Evolutionary conservation across 495 filamentous ascomycete genomes (phyloP), one percentile per base, ranked within the genome.

Genomic region (Talaromyces thailandensis): DNA sequence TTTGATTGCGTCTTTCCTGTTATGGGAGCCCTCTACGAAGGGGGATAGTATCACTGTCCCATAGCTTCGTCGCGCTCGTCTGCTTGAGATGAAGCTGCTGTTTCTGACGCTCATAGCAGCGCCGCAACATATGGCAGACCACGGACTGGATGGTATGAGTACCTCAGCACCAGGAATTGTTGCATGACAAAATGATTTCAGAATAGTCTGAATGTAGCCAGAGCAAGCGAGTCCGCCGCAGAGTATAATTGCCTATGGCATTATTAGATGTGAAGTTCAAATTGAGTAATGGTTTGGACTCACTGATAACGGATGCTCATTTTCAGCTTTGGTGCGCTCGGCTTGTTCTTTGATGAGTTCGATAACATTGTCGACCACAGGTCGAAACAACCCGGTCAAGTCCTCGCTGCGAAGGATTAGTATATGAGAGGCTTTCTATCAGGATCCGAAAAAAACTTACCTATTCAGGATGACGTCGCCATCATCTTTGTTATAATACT

Each of bases 51-150:
- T 4, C 0, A 56, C 62, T 57, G 69, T 52, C 12, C 88, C 88
- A 70, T 91, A 91, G 71, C 89, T 86, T 79, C 83, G 86, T 50
- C 88, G 75, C 23, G 86, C 81, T 66, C 85, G 82, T 31, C 88
- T 70, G 25, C 80, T 86, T 29, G 88, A 79, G 4, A 91, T 86
- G 81, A 89, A 86, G 67, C 83, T 87, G 12, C 86, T 87, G 1
- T 87, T 23, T 23, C 24, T 29, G 3, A 21, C 87, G 56, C 87
- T 76, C 26, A 90, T 73, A 6, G 89, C 88, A 0, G 89, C 87
- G 5, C 89, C 89, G 57, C 88, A 78, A 28, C 89, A 87, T 14
- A 91, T 85, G n/a, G 88, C 87, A 8, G 86, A 89, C 86, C 86
- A 92, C 3, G 88, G 87, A 65, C 89, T 43, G 14, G 55, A 23